Base-by-base conservation (phyloP, 2,329 filamentous ascomycete genomes). In the Alternaria hordeiaustralica region DNA sequence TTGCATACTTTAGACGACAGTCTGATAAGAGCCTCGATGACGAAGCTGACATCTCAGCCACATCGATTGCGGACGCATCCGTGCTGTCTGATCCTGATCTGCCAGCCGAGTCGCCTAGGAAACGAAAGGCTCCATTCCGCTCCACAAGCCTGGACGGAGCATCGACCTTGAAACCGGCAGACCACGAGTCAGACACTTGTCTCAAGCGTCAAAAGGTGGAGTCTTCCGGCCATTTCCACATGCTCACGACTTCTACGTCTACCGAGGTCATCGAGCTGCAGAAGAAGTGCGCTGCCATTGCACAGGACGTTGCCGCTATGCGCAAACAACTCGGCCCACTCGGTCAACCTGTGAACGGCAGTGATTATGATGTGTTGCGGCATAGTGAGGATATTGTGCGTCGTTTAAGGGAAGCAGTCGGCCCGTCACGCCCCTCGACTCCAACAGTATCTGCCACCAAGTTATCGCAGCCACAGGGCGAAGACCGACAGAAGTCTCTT, bases 51-150 rank as follows among this genome's bases (percentile, higher is more conserved):
- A 9, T 15, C 13, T 12, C 13, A 15, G 30, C 18, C 23, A n/a
- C n/a, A 26, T 41, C 36, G n/a, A 41, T 41, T 6, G n/a, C 36
- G 36, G 23, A 23, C n/a, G 20, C 26, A 5, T 20, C 8, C 2
- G 21, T 43, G n/a, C 11, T 21, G 12, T 21, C 44, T 6, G 20
- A 47, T 15, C 5, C 21, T 13, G 15, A 6, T 18, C 0, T 20
- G 9, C 5, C 26, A 12, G 1, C 12, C 11, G 13, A 21, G 2
- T 58, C 46, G 20, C 18, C 60, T 15, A 65, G 30, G 36, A 71
- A 71, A 44, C 67, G 65, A 10, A 66, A 65, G 9, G 57, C 60
- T 10, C 56, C 63, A 9, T 59, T 20, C 9, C 11, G 13, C 33
- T 25, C 33, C 6, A 49, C 25, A 15, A 51, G 30, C 18, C 18